Base-by-base conservation (phyloP, 805 yeast species). In the Cyberlindnera maclurae region DNA sequence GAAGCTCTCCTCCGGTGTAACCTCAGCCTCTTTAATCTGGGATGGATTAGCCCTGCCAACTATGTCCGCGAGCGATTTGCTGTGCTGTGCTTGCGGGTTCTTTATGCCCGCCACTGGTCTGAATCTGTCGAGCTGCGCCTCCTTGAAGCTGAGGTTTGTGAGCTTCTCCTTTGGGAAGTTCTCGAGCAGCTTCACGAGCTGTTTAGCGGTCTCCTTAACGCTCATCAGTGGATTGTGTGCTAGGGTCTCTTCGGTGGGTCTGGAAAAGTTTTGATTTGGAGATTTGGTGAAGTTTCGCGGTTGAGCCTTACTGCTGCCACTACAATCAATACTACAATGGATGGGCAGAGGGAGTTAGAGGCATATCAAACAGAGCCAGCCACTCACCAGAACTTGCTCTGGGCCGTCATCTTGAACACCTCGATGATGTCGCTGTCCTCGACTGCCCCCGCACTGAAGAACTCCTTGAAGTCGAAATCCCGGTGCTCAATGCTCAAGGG, bases 91-190 rank as follows among this genome's bases (percentile, higher is more conserved):
- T 49, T 55, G 68, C 30, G 52, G 58, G 54, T 58, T 59, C 20
- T 68, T 65, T 12, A 73, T 40, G 4, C 77, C 76, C 3, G 79
- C 79, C 12, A 75, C 57, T 15, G 66, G 63, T 50, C 71, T 66
- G 42, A 71, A 75, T 55, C 81, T 64, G 43, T 72, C 72, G 29
- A 82, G 62, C 58, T 83, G 93, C 0, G 72, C 57, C 33, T 75
- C 79, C 52, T 78, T 83, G 63, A 83, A 81, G 5, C 86, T 79
- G 44, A 77, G 68, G 54, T 81, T 86, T 49, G 72, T 72, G 37
- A 84, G 68, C 43, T 79, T 71, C 49, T 83, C 93, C 42, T 73
- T 68, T 12, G 94, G 94, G 31, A 82, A 67, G 16, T 71, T 71
- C 46, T 78, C 79, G 35, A 83, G 59, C 11, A 78, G 61, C 26